Percentiles rank a stretch among this genome's conserved stretches.
Evolutionary conservation across 768 basidiomycete genomes (phyloP).

Genomic region (Trametes punicea): DNA sequence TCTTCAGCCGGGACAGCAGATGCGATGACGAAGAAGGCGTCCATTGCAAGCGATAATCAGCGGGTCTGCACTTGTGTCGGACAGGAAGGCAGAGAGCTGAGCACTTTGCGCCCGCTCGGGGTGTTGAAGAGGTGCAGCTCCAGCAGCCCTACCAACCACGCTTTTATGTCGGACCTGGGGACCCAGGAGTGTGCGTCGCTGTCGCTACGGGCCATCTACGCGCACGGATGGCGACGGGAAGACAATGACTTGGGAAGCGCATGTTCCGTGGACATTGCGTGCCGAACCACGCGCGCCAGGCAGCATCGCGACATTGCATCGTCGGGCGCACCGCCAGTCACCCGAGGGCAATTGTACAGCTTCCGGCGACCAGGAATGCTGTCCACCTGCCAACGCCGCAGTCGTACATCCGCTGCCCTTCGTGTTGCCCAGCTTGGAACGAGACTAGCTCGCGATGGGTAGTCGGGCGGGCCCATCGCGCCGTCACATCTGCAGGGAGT

Average conservation of each 20-base stretch:
- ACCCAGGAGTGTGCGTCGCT: background rate
- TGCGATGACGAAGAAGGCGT: constrained; percentile 24
- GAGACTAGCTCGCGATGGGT: background rate
- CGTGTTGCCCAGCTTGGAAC: background rate
- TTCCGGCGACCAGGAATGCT: background rate
- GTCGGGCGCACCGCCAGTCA: background rate
- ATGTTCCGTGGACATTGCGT: constrained; percentile 14
- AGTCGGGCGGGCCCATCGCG: background rate
- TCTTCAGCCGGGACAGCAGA: constrained; percentile 18
- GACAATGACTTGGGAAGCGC: constrained; percentile 11
- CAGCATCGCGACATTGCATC: constrained; percentile 11
- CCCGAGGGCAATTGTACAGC: constrained; percentile 3
- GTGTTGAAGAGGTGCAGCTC: background rate
- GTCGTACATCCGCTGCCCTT: background rate
- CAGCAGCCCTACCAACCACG: background rate
- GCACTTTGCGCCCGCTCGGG: background rate
- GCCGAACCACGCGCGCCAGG: constrained; percentile 1
- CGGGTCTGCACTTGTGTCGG: background rate
- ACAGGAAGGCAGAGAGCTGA: background rate
- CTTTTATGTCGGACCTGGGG: constrained; percentile 6
- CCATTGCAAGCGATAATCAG: constrained; percentile 15
- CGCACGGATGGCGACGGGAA: constrained; percentile 10
- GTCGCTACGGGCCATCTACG: constrained; percentile 1
- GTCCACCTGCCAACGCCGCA: constrained; percentile 10
- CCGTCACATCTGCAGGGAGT: constrained; percentile 1